Evolutionary conservation across 1,139 yeast species (phyloP), one percentile per base, ranked within the genome.

Genomic region (Zygoascus meyerae): DNA sequence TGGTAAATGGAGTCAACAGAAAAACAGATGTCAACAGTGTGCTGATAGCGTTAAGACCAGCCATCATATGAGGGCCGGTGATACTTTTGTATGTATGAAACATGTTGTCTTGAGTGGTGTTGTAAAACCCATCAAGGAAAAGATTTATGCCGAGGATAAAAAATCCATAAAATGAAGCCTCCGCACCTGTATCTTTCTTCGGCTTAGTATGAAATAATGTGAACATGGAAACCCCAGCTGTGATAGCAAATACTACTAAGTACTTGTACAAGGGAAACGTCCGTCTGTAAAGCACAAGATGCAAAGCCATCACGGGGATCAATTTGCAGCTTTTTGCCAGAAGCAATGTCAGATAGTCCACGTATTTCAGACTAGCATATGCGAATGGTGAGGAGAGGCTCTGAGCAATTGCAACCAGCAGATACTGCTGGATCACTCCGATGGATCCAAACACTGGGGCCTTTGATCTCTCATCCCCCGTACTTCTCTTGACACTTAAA

Each of bases 311-410:
- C 18, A 90, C 95, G 0, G 99, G 99, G 31, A 92, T 79, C 63
- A 92, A 74, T 61, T 92, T 92, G 64, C 98, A 92, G 44, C 95
- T 84, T 63, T 92, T 92, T 34, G 97, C 95, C 52, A 92, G 73
- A 55, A 92, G 74, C 57, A 79, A 83, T 0, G 95, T 84, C 60
- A 92, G 71, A 62, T 86, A 92, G 62, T 87, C 95, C 39, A 92
- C 94, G 61, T 92, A 87, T 45, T 76, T 73, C 52, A 92, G 70
- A 10, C 95, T 79, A 51, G 81, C 71, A 65, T 85, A 77, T 33
- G 95, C 85, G 55, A 85, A 65, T 2, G 97, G 97, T 1, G 92
- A 77, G 0, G 97, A 81, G 18, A 89, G 60, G 38, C 95, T 81
- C 55, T 92, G 90, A 8, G 95, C 79, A 8, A 83, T 52, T 0